Evolutionary conservation across 2,329 filamentous ascomycete species (phyloP), one percentile per base, ranked within the genome.

Genomic region (Hypoxylon sp.): DNA sequence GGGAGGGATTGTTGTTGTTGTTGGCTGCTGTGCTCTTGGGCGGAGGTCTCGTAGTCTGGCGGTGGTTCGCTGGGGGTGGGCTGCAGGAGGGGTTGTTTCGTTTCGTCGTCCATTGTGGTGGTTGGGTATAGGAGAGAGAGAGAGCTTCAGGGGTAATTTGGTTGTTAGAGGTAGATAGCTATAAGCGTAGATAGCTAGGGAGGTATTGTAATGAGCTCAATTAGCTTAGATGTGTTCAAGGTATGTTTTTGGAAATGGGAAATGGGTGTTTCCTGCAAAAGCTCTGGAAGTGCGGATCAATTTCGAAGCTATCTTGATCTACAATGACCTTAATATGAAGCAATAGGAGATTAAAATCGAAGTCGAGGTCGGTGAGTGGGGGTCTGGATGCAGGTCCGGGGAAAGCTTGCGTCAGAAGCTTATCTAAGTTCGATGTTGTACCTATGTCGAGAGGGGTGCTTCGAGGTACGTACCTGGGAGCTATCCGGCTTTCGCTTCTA

Each of bases 31-130:
- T 77, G 75, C 36, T 75, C 71, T 17, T 69, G 63, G 25, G 71
- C 67, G 7, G 73, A 68, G 45, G 74, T 69, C 31, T 70, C 67
- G 65, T 82, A 79, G 47, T 75, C 71, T 3, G 78, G 76, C 21
- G 77, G 75, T 13, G 75, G 70, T 21, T 78, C 76, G 26, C 60
- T 59, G 35, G 66, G 64, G 5, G 51, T 55, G 19, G 53, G 38
- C 16, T 52, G 34, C 25, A 49, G 38, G 29, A 51, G 43, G 5
- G 51, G 57, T 34, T 54, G 57, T 27, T 51, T 41, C 27, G 56
- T 59, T 42, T 63, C 60, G 49, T 55, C 60, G 45, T 56, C 55
- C 63, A 66, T 66, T 36, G 36, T 56, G 43, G 26, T 8, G 19
- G 47, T 31, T 15, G 15, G 13, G 7, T 19, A 7, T 13, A 19